These are phyloP conservation scores for Puccinia novopanici DNA, from an alignment of 1,284 basidiomycete genomes.

Conservation along the genomic window DNA sequence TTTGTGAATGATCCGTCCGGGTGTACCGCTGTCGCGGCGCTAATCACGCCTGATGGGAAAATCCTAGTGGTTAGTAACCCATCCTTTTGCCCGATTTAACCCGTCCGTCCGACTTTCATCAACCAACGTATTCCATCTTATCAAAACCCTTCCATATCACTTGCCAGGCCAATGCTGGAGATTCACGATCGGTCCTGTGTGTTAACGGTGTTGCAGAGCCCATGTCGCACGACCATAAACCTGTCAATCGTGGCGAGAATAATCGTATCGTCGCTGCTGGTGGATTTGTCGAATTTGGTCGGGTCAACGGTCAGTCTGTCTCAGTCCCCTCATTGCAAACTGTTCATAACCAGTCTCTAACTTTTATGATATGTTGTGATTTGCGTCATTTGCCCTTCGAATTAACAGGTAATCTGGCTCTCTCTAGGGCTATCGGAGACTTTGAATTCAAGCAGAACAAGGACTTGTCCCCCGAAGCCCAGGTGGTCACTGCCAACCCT, in stretches of 20 bases:
- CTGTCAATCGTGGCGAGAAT: slow-evolving; percentile 80
- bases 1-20: slow-evolving; percentile 91
- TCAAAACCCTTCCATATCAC: slow-evolving; percentile 22
- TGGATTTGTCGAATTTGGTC: slow-evolving; percentile 93
- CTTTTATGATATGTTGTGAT: neutral
- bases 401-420: slow-evolving; percentile 80
- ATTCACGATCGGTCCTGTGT: slow-evolving; percentile 89
- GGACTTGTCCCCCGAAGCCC: slow-evolving; percentile 76
- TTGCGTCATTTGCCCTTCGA: slow-evolving; percentile 23
- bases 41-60: slow-evolving; percentile 72
- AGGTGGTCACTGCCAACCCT: slow-evolving; percentile 93
- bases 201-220: slow-evolving; percentile 81
- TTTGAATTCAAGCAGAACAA: slow-evolving; percentile 98
- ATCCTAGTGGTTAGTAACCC: slow-evolving; percentile 63
- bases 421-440: slow-evolving; percentile 93
- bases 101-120: neutral
- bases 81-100: neutral
- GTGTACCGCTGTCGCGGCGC: slow-evolving; percentile 88
- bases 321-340: neutral
- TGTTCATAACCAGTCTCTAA: slow-evolving; percentile 6
- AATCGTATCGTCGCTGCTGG: slow-evolving; percentile 87
- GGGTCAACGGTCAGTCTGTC: slow-evolving; percentile 79
- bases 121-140: neutral
- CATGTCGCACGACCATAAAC: slow-evolving; percentile 95
- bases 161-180: slow-evolving; percentile 88